Evolutionary conservation across 805 yeast genomes (phyloP).

Genomic region (Candida maris): DNA sequence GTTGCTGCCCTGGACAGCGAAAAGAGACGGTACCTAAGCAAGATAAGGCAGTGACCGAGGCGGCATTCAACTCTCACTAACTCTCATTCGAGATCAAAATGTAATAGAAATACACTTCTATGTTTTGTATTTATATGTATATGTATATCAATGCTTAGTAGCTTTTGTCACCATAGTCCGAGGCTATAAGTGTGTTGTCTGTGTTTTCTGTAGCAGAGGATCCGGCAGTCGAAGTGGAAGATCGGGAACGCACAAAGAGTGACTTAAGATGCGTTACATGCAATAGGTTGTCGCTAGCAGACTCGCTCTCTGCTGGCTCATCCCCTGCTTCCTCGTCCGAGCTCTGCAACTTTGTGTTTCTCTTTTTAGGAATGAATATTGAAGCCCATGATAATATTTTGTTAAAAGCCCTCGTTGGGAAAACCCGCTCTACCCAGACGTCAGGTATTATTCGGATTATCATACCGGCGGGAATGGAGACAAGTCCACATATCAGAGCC

Average conservation of each 20-base stretch:
- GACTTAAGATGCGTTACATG: conserved; percentile 12
- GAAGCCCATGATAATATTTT: conserved; percentile 20
- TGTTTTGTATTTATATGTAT: background rate
- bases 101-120: too few species aligned
- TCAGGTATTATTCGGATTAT: conserved; percentile 82
- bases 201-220: conserved; percentile 15
- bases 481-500: conserved; percentile 74
- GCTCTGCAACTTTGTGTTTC: conserved; percentile 6
- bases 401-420: conserved; percentile 59
- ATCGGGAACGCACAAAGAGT: conserved; percentile 16
- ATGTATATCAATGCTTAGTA: background rate
- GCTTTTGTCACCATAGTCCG: conserved; percentile 2
- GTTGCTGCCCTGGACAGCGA: conserved; percentile 37
- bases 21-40: conserved; percentile 28
- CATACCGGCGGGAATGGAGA: conserved; percentile 78
- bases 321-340: background rate
- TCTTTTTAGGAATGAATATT: conserved; percentile 17
- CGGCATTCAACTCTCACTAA: too few species aligned
- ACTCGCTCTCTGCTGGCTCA: background rate
- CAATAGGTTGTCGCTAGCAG: conserved; percentile 16
- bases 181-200: conserved; percentile 17
- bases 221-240: conserved; percentile 16
- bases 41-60: too few species aligned
- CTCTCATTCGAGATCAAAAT: too few species aligned
- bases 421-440: conserved; percentile 56